Evolutionary conservation across 2,329 filamentous ascomycete genomes (phyloP).

Genomic region (Hymenotorrendiella dingleyae): DNA sequence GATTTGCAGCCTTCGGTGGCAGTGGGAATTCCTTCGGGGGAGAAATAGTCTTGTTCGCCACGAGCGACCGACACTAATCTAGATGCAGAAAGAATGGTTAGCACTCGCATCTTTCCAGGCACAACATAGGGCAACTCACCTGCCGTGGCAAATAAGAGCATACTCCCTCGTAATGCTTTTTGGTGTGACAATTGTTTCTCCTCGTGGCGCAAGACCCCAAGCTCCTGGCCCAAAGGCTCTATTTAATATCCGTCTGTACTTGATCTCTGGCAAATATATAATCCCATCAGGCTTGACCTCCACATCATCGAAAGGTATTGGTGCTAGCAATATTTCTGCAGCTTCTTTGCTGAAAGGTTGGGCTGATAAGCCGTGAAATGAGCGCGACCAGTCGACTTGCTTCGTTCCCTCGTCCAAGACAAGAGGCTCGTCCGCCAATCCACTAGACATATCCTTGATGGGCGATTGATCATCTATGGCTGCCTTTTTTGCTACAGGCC

Average conservation of each 20-base stretch:
- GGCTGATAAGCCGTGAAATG: conserved; percentile 62
- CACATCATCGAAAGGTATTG: conserved; percentile 67
- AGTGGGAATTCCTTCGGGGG: conserved; percentile 81
- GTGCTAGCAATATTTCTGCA: conserved; percentile 53
- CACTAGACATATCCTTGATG: conserved; percentile 38
- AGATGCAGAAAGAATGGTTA: conserved; percentile 7
- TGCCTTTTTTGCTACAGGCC: conserved; percentile 1
- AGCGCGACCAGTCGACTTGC: conserved; percentile 67
- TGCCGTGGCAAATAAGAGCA: conserved; percentile 78
- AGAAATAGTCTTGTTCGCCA: conserved; percentile 92
- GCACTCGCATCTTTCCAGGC: not conserved
- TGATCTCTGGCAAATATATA: conserved; percentile 94
- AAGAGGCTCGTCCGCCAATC: conserved; percentile 45
- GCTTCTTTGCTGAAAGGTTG: conserved; percentile 60
- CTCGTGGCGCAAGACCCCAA: conserved; percentile 87
- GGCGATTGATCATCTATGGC: conserved; percentile 40
- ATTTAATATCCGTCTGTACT: conserved; percentile 89
- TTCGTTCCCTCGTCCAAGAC: conserved; percentile 41
- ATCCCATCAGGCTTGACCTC: conserved; percentile 98
- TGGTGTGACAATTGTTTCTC: conserved; percentile 58
- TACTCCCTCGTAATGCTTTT: conserved; percentile 78
- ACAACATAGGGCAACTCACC: conserved; percentile 48
- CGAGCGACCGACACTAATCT: conserved; percentile 89
- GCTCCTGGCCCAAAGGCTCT: conserved; percentile 88
- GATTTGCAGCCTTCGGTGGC: conserved; percentile 96